These are phyloP conservation scores for Solanum gandarillasii DNA, from an alignment of 257 asterid genomes.

Conservation along the genomic window DNA sequence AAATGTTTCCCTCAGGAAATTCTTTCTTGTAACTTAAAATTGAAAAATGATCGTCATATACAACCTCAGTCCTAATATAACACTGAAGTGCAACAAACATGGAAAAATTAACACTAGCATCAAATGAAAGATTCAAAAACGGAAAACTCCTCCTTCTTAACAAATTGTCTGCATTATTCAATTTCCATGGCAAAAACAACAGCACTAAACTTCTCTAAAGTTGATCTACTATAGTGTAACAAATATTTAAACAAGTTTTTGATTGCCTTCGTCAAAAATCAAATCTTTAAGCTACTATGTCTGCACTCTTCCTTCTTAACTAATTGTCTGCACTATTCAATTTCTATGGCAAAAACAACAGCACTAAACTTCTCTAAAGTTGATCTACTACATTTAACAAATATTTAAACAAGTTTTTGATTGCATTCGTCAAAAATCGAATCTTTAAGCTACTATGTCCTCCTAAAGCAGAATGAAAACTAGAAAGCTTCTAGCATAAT, in stretches of 20 bases:
- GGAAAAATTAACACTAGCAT: background rate
- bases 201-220: background rate
- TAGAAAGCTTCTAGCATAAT: background rate
- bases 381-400: background rate
- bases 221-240: background rate
- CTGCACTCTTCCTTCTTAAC: background rate
- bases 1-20: background rate
- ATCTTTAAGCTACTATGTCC: background rate
- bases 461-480: background rate
- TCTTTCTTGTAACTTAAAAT: background rate
- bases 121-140: background rate
- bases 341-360: background rate
- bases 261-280: background rate
- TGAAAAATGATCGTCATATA: background rate
- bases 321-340: background rate
- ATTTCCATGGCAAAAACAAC: background rate
- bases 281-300: no score
- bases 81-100: background rate
- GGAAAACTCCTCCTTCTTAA: background rate
- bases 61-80: background rate
- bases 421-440: background rate
- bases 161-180: background rate
- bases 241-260: background rate
- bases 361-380: background rate
- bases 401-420: background rate